Evolutionary conservation across 305 asterid species (phyloP).

Genomic region (Fraxinus angustifolia): DNA sequence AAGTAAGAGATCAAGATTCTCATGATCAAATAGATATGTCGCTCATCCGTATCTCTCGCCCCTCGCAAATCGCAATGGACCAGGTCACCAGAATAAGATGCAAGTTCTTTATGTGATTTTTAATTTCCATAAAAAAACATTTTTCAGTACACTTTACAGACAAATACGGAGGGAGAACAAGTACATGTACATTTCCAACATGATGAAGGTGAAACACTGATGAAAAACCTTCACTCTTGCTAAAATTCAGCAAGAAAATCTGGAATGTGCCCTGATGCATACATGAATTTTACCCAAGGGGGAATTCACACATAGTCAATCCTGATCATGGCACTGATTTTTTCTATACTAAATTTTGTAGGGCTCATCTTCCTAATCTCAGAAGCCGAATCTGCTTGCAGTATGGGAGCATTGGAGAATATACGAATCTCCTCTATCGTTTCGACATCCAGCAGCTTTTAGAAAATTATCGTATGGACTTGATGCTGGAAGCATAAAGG

Average conservation of each 20-base stretch:
- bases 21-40: background rate
- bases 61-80: background rate
- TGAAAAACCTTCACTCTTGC: background rate
- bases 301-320: background rate
- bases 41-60: background rate
- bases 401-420: background rate
- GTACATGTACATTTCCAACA: background rate
- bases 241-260: background rate
- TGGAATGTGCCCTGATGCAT: background rate
- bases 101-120: background rate
- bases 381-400: constrained; percentile 17
- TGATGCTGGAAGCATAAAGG: constrained; percentile 69
- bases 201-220: background rate
- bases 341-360: background rate
- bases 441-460: constrained; percentile 81
- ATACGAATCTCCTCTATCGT: background rate
- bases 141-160: background rate
- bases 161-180: background rate
- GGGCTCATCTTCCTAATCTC: background rate
- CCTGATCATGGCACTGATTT: background rate
- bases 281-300: background rate
- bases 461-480: constrained; percentile 88
- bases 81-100: background rate
- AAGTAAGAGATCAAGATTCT: background rate
- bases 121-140: background rate